Evolutionary conservation across 2,329 filamentous ascomycete genomes (phyloP).

Genomic region (Penicillium sp.): DNA sequence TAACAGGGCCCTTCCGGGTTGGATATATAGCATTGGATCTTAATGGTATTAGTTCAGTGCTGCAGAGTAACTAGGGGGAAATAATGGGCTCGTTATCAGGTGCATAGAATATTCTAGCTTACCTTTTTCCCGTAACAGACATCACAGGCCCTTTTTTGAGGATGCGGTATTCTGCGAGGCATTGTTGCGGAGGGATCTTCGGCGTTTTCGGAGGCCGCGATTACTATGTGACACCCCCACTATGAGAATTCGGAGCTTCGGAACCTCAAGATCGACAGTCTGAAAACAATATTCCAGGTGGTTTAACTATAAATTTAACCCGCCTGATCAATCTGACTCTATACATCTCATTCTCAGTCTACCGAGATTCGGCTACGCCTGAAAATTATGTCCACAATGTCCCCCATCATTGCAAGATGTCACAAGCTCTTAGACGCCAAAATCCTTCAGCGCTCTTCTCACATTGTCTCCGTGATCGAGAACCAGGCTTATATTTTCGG

Average conservation of each 20-base stretch:
- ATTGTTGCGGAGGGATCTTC: slow-evolving; percentile 2
- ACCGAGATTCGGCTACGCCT: too few relatives aligned
- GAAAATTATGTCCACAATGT: slow-evolving; percentile 9
- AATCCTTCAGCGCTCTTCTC: slow-evolving; percentile 58
- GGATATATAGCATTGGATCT: slow-evolving; percentile 13
- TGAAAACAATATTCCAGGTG: too few relatives aligned
- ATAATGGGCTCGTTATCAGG: too few relatives aligned
- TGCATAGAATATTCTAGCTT: too few relatives aligned
- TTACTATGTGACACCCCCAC: slow-evolving; percentile 4
- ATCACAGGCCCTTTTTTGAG: slow-evolving; percentile 16
- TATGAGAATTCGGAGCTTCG: too few relatives aligned
- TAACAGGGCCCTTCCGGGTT: slow-evolving; percentile 13
- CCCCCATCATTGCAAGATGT: slow-evolving; percentile 10
- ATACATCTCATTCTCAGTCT: too few relatives aligned
- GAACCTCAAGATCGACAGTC: too few relatives aligned
- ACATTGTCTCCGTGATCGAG: slow-evolving; percentile 59
- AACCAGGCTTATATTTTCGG: slow-evolving; percentile 67
- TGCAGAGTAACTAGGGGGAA: too few relatives aligned
- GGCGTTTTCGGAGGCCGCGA: slow-evolving; percentile 13
- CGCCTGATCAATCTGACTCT: too few relatives aligned
- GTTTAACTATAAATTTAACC: too few relatives aligned
- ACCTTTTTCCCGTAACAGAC: slow-evolving; percentile 15
- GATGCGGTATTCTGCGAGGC: slow-evolving; percentile 7
- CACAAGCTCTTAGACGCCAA: slow-evolving; percentile 21
- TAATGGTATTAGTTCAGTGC: too few relatives aligned